Conservation (phyloP, 208 protist species). For the Novymonas esmeraldas region DNA sequence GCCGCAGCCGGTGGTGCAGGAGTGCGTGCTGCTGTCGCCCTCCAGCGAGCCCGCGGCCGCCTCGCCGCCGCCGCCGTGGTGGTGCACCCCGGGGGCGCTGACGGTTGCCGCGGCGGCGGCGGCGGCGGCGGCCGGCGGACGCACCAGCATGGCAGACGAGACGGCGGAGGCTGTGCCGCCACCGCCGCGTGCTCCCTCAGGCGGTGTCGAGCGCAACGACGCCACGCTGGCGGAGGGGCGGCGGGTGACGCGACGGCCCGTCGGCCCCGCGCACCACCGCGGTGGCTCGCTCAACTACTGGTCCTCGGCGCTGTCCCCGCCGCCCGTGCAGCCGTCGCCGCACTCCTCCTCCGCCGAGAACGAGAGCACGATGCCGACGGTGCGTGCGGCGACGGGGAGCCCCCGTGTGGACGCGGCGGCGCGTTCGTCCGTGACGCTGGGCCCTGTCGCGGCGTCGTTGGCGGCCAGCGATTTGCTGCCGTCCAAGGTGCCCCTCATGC, state of each 20-base stretch:
- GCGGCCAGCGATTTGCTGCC: neutral
- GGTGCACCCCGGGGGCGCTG: no score
- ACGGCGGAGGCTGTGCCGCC: no score
- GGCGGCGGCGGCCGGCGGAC: neutral
- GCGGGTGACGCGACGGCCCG: neutral
- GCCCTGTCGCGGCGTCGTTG: neutral
- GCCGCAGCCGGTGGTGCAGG: neutral
- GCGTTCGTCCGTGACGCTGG: neutral
- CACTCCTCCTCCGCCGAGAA: neutral
- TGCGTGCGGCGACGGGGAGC: neutral
- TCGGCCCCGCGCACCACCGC: neutral
- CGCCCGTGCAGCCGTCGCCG: neutral
- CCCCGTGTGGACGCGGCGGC: neutral
- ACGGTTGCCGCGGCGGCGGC: neutral
- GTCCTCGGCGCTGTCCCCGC: slow-evolving; percentile 16
- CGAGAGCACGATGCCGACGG: no score
- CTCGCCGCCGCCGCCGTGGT: slow-evolving; percentile 1
- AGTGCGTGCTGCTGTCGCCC: slow-evolving; percentile 2
- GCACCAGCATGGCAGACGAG: neutral
- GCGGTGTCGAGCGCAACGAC: no score
- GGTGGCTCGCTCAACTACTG: slow-evolving; percentile 18
- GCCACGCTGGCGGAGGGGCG: no score
- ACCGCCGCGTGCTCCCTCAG: no score
- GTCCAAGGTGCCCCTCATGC: slow-evolving; percentile 27
- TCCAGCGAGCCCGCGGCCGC: neutral